phyloP scores from a whole-genome alignment of 805 yeast genomes.

The Blastobotrys attinorum region DNA sequence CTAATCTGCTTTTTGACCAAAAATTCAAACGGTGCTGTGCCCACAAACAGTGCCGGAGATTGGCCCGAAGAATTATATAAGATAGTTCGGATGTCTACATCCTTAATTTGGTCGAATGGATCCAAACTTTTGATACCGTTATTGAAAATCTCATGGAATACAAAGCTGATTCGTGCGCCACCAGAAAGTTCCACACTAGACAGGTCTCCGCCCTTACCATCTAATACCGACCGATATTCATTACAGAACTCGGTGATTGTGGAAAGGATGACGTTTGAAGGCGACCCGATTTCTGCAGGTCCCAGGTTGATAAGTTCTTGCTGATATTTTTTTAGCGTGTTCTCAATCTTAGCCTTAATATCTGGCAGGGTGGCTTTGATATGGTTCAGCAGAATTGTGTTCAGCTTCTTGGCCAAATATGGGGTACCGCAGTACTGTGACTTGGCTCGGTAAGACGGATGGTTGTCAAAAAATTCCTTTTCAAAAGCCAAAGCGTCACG shows the following conservation, averaged over 20 bases:
- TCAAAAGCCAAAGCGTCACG: constrained; percentile 83
- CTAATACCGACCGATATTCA: constrained; percentile 84
- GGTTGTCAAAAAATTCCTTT: constrained; percentile 71
- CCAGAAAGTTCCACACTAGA: constrained; percentile 88
- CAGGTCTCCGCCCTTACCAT: constrained; percentile 89
- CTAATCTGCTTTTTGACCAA: constrained; percentile 85
- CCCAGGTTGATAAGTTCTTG: constrained; percentile 71
- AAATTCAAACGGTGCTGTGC: constrained; percentile 94
- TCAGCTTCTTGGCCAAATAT: constrained; percentile 85
- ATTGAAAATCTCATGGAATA: constrained; percentile 92
- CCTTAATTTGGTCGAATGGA: constrained; percentile 94
- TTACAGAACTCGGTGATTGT: constrained; percentile 91
- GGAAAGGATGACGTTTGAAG: constrained; percentile 81
- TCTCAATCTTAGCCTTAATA: constrained; percentile 82
- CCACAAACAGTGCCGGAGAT: constrained; percentile 92
- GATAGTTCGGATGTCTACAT: constrained; percentile 91
- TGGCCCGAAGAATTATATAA: constrained; percentile 96
- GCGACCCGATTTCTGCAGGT: constrained; percentile 70
- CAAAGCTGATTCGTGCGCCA: constrained; percentile 96
- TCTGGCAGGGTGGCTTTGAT: constrained; percentile 87
- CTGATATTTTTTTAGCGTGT: constrained; percentile 77
- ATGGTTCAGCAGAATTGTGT: constrained; percentile 82
- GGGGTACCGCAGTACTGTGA: constrained; percentile 97
- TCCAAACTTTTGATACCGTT: constrained; percentile 88
- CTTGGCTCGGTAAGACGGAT: constrained; percentile 81